Base-by-base conservation (phyloP, 805 yeast species). In the Yamadazyma insecticola region DNA sequence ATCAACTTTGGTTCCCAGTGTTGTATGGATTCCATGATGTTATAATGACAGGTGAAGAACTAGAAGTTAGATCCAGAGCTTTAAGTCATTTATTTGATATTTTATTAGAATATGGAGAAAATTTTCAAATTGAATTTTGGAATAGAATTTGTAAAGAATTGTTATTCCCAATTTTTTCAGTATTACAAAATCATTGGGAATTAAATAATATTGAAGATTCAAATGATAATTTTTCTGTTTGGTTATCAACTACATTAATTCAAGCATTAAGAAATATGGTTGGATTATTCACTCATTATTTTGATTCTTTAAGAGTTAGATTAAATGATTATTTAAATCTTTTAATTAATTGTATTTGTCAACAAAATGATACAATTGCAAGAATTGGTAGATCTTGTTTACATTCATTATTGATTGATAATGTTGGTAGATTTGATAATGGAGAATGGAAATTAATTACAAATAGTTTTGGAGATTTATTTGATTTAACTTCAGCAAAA, bases 291-390 rank as follows among this genome's bases (percentile, higher is more conserved):
- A 74, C 88, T 0, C 83, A 80, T 41, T 90, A 84, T 57, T 92
- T 89, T 53, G 84, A 74, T 24, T 72, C 80, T 2, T 72, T 92
- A 49, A 79, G 79, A 44, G 68, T 75, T 24, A 76, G 84, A 73
- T 65, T 90, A 30, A 84, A 78, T 38, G 92, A 86, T 1, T 87
- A 83, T 53, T 67, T 94, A 55, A 77, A 76, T 13, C 67, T 94
- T 30, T 59, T 92, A 35, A 78, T 79, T 2, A 80, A 90, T 5
- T 92, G 98, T 58, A 86, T 92, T 30, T 87, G 96, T 47, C 98
- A 92, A 56, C 96, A 89, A 47, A 90, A 92, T 53, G 98, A 92
- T 49, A 89, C 97, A 0, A 88, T 94, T 47, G 94, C 97, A 0
- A 72, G 95, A 47, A 90, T 90, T 43, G 99, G 98, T 20, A 74